These are phyloP conservation scores for Monilinia laxa DNA, from an alignment of 2,329 filamentous ascomycete species.

Conservation along the genomic window DNA sequence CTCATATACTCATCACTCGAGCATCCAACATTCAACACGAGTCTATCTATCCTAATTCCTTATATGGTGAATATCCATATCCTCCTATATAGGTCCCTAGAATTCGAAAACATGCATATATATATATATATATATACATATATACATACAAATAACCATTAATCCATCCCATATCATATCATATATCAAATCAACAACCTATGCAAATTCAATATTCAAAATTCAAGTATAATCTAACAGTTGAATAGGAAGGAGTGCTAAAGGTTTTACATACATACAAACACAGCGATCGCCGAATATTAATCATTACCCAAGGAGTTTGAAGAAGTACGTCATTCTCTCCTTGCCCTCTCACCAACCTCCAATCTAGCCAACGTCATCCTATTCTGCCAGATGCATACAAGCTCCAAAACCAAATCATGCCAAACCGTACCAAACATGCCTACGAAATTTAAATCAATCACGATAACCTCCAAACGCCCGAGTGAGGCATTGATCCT, in stretches of 20 bases:
- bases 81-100: too few species aligned
- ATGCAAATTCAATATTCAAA: too few species aligned
- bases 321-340: not conserved
- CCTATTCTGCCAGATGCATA: slow-evolving; percentile 14
- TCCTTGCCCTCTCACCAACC: not conserved
- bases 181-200: too few species aligned
- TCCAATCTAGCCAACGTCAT: slow-evolving; percentile 17
- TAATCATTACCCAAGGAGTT: slow-evolving; percentile 19
- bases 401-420: slow-evolving; percentile 1
- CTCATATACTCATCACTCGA: too few species aligned
- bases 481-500: not conserved
- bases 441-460: slow-evolving; percentile 15
- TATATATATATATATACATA: too few species aligned
- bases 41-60: too few species aligned
- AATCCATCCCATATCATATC: too few species aligned
- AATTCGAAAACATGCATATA: too few species aligned
- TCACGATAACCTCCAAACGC: slow-evolving; percentile 1
- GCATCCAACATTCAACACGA: too few species aligned
- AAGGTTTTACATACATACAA: not conserved
- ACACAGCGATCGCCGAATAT: slow-evolving; percentile 3
- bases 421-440: slow-evolving; percentile 1
- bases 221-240: not conserved
- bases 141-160: too few species aligned
- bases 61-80: too few species aligned
- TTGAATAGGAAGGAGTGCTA: not conserved